These are phyloP conservation scores for Nakaseomyces glabratus DNA, from an alignment of 1,139 yeast species.

Conservation along the genomic window DNA sequence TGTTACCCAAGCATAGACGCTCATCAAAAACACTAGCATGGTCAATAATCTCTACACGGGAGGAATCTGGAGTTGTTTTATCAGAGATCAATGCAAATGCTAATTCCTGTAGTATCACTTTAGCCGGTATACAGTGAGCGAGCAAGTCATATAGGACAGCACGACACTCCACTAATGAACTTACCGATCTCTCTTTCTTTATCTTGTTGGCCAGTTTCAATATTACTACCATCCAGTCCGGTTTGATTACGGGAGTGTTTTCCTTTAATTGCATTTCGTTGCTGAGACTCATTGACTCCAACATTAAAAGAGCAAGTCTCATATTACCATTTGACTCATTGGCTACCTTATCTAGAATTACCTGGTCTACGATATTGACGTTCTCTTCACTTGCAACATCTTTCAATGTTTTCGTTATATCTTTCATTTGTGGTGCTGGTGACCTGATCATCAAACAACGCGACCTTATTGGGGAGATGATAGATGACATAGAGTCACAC, in stretches of 20 bases:
- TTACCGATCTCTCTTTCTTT: constrained; percentile 55
- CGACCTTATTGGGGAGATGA: constrained; percentile 88
- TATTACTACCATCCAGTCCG: constrained; percentile 88
- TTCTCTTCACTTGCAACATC: constrained; percentile 51
- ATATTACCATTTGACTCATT: constrained; percentile 56
- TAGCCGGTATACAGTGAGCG: constrained; percentile 90
- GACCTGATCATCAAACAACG: constrained; percentile 81
- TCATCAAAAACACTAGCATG: constrained; percentile 77
- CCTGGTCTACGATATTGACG: constrained; percentile 36
- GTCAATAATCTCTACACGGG: constrained; percentile 47
- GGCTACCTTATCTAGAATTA: constrained; percentile 47
- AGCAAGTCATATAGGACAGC: constrained; percentile 72
- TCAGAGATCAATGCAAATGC: constrained; percentile 42
- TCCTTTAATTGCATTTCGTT: constrained; percentile 41
- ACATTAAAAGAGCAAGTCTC: constrained; percentile 65
- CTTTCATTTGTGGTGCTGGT: constrained; percentile 65
- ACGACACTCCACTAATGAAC: constrained; percentile 62
- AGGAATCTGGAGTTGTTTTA: constrained; percentile 18
- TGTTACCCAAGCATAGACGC: constrained; percentile 74
- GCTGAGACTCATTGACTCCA: constrained; percentile 80
- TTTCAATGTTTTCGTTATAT: constrained; percentile 46
- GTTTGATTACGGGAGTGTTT: constrained; percentile 43
- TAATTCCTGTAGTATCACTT: constrained; percentile 60
- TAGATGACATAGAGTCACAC: constrained; percentile 83
- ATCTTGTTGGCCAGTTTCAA: constrained; percentile 54